phyloP scores from a whole-genome alignment of 805 yeast genomes.

The Saccharomyces kudriavzevii region DNA sequence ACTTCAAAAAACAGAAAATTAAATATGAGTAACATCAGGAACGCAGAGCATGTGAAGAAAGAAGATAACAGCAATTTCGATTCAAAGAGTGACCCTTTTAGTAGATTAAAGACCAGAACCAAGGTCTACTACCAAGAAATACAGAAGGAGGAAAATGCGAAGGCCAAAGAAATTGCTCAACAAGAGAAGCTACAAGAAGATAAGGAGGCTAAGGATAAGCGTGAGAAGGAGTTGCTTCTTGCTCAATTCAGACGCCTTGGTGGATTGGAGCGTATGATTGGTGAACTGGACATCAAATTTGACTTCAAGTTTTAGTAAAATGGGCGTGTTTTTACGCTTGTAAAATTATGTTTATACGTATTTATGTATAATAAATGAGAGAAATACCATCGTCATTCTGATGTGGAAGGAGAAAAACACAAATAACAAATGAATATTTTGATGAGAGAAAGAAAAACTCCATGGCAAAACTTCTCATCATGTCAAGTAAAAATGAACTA shows the following conservation, averaged over 20 bases:
- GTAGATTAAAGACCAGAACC: constrained; percentile 81
- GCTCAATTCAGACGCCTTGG: constrained; percentile 54
- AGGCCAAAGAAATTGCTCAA: constrained; percentile 47
- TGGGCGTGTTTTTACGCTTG: neutral
- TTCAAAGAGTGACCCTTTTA: constrained; percentile 69
- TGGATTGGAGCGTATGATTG: constrained; percentile 45
- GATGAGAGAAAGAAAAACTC: neutral
- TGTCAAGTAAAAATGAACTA: neutral
- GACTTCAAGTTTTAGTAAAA: constrained; percentile 28
- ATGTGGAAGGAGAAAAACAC: neutral
- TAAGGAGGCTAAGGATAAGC: constrained; percentile 37
- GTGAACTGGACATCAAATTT: constrained; percentile 35
- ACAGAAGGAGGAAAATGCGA: constrained; percentile 49
- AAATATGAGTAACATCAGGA: constrained; percentile 67
- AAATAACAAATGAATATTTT: neutral
- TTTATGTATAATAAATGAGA: neutral
- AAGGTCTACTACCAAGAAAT: constrained; percentile 62
- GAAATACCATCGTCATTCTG: neutral
- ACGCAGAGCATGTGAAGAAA: constrained; percentile 64
- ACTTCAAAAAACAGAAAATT: constrained; percentile 79
- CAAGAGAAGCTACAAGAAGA: constrained; percentile 35
- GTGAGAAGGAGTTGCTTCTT: constrained; percentile 38
- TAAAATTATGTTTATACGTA: neutral
- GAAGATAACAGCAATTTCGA: constrained; percentile 41
- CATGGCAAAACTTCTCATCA: neutral